phyloP scores from a whole-genome alignment of 345 rosid species.

The Sonneratia caseolaris region DNA sequence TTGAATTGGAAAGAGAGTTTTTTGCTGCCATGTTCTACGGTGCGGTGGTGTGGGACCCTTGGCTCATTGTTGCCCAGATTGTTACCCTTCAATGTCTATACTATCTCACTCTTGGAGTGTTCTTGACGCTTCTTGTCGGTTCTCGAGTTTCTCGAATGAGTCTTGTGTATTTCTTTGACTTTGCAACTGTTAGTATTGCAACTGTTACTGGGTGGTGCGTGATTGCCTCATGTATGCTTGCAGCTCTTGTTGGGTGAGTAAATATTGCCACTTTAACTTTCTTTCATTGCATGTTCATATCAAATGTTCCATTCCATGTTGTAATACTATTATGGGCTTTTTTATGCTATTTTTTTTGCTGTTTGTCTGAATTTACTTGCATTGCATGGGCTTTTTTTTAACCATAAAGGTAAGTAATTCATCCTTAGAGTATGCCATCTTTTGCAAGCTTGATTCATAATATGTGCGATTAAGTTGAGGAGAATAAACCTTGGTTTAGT shows the following conservation, averaged over 20 bases:
- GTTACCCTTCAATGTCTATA: slow-evolving; percentile 73
- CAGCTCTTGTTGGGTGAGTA: slow-evolving; percentile 31
- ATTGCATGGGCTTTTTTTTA: too few relatives aligned
- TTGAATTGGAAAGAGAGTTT: not conserved
- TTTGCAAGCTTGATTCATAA: too few relatives aligned
- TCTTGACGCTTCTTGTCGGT: slow-evolving; percentile 54
- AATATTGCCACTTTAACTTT: not conserved
- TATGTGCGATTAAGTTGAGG: too few relatives aligned
- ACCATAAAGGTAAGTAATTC: too few relatives aligned
- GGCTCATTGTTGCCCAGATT: slow-evolving; percentile 87
- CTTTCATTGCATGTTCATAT: not conserved
- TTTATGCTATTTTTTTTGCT: too few relatives aligned
- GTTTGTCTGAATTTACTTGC: too few relatives aligned
- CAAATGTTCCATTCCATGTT: not conserved
- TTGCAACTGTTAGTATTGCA: slow-evolving; percentile 49
- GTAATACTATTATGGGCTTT: too few relatives aligned
- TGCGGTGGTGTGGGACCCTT: slow-evolving; percentile 84
- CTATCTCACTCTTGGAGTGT: slow-evolving; percentile 63
- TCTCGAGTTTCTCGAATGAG: slow-evolving; percentile 73
- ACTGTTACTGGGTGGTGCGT: slow-evolving; percentile 81
- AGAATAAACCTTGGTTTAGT: too few relatives aligned
- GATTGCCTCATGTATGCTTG: slow-evolving; percentile 53
- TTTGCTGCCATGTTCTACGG: slow-evolving; percentile 83
- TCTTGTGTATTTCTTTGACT: slow-evolving; percentile 82
- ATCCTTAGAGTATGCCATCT: too few relatives aligned